These are phyloP conservation scores for Acacia acuminata DNA, from an alignment of 306 rosid species.

Conservation along the genomic window DNA sequence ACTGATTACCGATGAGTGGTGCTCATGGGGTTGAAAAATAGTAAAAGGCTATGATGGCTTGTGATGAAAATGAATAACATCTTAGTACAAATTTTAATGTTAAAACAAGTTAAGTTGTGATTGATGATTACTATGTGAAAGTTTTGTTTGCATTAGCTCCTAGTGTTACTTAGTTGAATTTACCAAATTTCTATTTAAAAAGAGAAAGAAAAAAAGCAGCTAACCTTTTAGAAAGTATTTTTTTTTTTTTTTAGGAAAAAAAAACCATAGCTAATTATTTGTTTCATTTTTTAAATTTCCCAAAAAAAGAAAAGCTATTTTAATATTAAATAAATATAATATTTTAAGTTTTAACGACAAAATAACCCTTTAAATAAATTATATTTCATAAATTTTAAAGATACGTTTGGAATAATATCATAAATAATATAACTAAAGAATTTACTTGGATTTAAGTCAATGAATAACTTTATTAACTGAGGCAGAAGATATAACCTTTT, in stretches of 20 bases:
- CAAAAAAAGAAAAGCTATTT: neutral
- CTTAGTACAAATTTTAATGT: neutral
- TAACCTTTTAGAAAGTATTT: neutral
- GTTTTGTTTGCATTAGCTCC: neutral
- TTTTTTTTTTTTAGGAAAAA: too few relatives aligned
- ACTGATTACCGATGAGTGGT: neutral
- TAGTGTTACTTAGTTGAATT: neutral
- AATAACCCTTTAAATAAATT: neutral
- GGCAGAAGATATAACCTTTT: neutral
- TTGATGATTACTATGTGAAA: neutral
- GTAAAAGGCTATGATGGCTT: neutral
- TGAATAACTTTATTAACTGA: neutral
- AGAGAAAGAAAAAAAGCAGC: neutral
- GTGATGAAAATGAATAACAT: neutral
- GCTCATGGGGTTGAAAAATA: neutral
- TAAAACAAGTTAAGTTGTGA: neutral
- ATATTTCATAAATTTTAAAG: neutral
- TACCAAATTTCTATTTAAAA: neutral
- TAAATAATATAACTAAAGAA: too few relatives aligned
- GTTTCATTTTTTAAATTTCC: neutral
- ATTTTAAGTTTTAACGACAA: neutral
- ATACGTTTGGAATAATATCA: neutral
- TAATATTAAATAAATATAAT: neutral
- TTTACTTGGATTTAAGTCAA: neutral
- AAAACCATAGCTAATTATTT: neutral